Conservation (phyloP, 108 stramenopile genomes). For the Fragilaria crotonensis region DNA sequence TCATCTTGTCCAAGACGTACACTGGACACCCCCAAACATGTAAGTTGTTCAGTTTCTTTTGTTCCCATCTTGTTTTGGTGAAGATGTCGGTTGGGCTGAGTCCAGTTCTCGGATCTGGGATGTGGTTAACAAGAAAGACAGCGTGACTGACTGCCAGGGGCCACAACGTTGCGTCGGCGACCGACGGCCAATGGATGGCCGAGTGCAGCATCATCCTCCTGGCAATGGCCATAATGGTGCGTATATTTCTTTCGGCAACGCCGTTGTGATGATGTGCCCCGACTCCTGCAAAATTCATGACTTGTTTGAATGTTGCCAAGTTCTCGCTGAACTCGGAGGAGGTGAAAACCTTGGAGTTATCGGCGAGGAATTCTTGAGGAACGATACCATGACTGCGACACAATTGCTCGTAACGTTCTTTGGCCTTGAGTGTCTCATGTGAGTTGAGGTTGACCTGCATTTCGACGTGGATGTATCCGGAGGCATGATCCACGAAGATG, state of each 20-base stretch:
- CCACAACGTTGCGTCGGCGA: conserved; percentile 1
- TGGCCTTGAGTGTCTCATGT: background rate
- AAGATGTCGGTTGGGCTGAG: no score
- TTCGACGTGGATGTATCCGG: no score
- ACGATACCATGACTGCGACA: background rate
- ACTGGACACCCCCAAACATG: conserved; percentile 31
- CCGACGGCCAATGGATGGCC: conserved; percentile 1
- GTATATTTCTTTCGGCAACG: no score
- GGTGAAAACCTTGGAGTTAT: background rate
- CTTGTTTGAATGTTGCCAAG: background rate
- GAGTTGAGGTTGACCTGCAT: no score
- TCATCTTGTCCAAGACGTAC: conserved; percentile 14
- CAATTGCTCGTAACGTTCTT: background rate
- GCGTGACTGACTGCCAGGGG: conserved; percentile 11
- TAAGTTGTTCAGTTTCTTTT: conserved; percentile 1
- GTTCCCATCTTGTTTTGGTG: no score
- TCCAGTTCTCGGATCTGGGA: no score
- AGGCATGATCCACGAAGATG: no score
- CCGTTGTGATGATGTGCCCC: no score
- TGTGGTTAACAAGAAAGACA: no score
- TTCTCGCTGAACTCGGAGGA: background rate
- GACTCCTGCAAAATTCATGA: no score
- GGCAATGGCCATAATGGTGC: conserved; percentile 4
- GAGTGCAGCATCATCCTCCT: conserved; percentile 8
- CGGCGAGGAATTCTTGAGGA: background rate